phyloP scores from a whole-genome alignment of 2,329 filamentous ascomycete genomes.

The Aspergillus transmontanensis region DNA sequence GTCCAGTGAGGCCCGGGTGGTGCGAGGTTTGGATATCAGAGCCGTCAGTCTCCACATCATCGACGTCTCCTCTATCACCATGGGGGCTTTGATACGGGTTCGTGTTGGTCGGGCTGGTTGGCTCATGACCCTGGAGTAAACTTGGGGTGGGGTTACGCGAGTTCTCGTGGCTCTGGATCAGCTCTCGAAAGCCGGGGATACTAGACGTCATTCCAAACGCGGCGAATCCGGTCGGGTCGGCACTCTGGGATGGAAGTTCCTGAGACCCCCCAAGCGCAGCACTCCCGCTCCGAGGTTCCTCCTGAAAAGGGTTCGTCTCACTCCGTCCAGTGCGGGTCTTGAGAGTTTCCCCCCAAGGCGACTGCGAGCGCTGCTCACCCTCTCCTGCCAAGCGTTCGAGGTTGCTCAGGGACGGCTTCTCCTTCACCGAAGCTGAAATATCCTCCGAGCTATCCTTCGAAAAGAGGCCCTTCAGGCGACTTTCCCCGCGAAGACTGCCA shows the following conservation, averaged over 20 bases:
- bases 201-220: constrained; percentile 64
- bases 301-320: constrained; percentile 51
- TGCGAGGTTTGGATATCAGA: constrained; percentile 55
- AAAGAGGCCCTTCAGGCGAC: constrained; percentile 82
- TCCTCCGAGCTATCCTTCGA: constrained; percentile 75
- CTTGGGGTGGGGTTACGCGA: constrained; percentile 59
- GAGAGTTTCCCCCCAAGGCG: constrained; percentile 54
- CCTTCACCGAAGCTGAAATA: constrained; percentile 53
- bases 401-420: constrained; percentile 57
- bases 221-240: constrained; percentile 60
- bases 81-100: constrained; percentile 95
- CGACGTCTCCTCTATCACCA: constrained; percentile 68
- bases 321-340: constrained; percentile 51
- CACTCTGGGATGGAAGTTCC: constrained; percentile 59
- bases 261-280: constrained; percentile 75
- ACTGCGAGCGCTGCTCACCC: constrained; percentile 47
- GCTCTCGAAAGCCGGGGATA: constrained; percentile 59
- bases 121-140: constrained; percentile 60
- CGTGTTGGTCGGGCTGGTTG: constrained; percentile 88
- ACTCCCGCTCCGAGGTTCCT: constrained; percentile 57
- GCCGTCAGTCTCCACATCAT: constrained; percentile 60
- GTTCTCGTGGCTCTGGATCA: constrained; percentile 60
- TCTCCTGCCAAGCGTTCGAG: constrained; percentile 56
- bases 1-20: constrained; percentile 55
- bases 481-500: constrained; percentile 71